Percentiles rank a stretch among this genome's conserved stretches.
These are phyloP conservation scores for Gyromitra esculenta DNA, from an alignment of 2,329 filamentous ascomycete genomes.

Conservation along the genomic window DNA sequence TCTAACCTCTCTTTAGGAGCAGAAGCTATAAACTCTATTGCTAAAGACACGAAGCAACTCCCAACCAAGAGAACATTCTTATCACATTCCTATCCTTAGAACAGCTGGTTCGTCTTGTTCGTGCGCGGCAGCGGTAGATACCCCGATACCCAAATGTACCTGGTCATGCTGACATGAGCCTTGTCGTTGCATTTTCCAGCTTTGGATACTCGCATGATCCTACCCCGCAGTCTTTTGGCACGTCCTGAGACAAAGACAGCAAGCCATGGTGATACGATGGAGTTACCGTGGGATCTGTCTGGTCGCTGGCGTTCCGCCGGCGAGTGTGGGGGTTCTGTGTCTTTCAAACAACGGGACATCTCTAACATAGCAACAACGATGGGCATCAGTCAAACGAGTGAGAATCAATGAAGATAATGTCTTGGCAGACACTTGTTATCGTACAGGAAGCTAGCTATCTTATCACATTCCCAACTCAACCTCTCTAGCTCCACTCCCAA, in stretches of 20 bases:
- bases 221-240: slow-evolving; percentile 35
- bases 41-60: no score
- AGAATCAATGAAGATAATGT: not conserved
- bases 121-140: slow-evolving; percentile 27
- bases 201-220: not conserved
- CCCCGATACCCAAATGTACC: slow-evolving; percentile 3
- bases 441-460: not conserved
- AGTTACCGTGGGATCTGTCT: not conserved
- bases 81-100: no score
- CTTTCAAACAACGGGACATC: slow-evolving; percentile 1
- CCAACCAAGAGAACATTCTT: not conserved
- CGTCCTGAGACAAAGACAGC: slow-evolving; percentile 34
- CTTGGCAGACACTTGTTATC: slow-evolving; percentile 36
- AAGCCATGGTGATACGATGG: slow-evolving; percentile 14
- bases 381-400: slow-evolving; percentile 13
- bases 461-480: slow-evolving; percentile 5
- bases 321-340: no score
- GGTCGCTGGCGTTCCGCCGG: not conserved
- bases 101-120: not conserved
- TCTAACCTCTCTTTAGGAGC: no score
- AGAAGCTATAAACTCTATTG: no score
- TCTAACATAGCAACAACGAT: not conserved
- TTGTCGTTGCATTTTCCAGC: slow-evolving; percentile 4
- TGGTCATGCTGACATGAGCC: slow-evolving; percentile 3
- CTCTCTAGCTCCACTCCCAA: not conserved